Evolutionary conservation across 73 alveolate species (phyloP).

Genomic region (Paramecium biaurelia): DNA sequence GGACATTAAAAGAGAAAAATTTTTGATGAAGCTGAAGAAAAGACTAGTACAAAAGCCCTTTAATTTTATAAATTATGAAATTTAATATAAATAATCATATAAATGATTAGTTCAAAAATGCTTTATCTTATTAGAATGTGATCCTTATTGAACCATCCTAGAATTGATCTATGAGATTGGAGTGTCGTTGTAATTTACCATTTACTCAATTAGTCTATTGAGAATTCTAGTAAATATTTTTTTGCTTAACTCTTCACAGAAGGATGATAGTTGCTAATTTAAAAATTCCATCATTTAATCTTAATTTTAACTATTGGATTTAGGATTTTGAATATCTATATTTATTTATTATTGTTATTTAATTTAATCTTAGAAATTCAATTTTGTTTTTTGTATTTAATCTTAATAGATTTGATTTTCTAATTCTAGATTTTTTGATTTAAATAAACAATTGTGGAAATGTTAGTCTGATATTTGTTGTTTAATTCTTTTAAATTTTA

Average conservation of each 20-base stretch:
- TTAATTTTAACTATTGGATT: background rate
- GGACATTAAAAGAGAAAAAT: background rate
- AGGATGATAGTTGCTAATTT: background rate
- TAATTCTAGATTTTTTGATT: background rate
- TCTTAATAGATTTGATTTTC: background rate
- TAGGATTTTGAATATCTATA: background rate
- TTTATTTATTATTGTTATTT: background rate
- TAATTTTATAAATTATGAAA: constrained; percentile 3
- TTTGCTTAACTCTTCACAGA: background rate
- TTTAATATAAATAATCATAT: background rate
- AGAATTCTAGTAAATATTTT: background rate
- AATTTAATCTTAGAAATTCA: background rate
- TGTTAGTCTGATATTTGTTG: background rate
- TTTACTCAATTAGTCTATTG: background rate
- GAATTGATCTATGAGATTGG: background rate
- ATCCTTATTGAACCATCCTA: background rate
- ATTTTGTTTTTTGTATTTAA: background rate
- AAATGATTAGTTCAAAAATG: background rate
- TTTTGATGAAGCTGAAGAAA: background rate
- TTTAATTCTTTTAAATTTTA: background rate
- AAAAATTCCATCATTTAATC: background rate
- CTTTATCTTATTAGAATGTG: background rate
- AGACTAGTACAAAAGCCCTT: constrained; percentile 1
- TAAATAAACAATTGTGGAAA: background rate
- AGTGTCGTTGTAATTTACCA: background rate